phyloP scores from a whole-genome alignment of 2,329 filamentous ascomycete species.

The Xylaria sp. region DNA sequence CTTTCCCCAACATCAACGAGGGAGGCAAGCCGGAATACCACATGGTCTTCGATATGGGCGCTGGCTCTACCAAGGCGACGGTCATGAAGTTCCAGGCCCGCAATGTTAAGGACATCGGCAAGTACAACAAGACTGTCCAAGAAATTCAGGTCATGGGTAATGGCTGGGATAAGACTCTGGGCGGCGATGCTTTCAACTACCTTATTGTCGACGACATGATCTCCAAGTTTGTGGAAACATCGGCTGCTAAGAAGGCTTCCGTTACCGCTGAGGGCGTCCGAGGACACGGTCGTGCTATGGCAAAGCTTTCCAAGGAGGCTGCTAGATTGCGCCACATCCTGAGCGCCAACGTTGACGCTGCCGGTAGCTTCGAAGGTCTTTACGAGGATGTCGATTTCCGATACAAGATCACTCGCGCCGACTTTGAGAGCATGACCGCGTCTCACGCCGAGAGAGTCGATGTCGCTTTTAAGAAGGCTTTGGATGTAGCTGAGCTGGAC shows the following conservation, averaged over 20 bases:
- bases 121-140: constrained; percentile 93
- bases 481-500: constrained; percentile 66
- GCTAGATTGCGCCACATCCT: constrained; percentile 82
- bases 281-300: constrained; percentile 74
- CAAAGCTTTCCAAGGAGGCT: constrained; percentile 89
- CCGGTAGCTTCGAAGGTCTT: constrained; percentile 77
- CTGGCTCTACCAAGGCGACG: constrained; percentile 86
- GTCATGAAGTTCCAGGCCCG: constrained; percentile 85
- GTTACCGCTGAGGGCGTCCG: constrained; percentile 60
- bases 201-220: constrained; percentile 89
- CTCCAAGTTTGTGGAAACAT: constrained; percentile 66
- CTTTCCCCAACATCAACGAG: constrained; percentile 78
- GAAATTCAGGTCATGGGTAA: constrained; percentile 84
- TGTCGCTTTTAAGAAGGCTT: constrained; percentile 64
- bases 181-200: constrained; percentile 83
- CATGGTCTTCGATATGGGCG: constrained; percentile 95
- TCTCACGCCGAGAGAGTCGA: constrained; percentile 63
- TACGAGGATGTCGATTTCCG: constrained; percentile 91
- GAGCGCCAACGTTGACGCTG: constrained; percentile 83
- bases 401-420: constrained; percentile 74
- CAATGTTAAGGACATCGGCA: constrained; percentile 83
- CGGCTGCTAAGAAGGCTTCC: constrained; percentile 59
- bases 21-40: constrained; percentile 86
- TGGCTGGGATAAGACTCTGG: constrained; percentile 85
- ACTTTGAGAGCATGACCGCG: constrained; percentile 75